Percentiles rank a stretch among this genome's conserved stretches.
phyloP scores from a whole-genome alignment of 768 basidiomycete species.

The Pulveroboletus sp. region DNA sequence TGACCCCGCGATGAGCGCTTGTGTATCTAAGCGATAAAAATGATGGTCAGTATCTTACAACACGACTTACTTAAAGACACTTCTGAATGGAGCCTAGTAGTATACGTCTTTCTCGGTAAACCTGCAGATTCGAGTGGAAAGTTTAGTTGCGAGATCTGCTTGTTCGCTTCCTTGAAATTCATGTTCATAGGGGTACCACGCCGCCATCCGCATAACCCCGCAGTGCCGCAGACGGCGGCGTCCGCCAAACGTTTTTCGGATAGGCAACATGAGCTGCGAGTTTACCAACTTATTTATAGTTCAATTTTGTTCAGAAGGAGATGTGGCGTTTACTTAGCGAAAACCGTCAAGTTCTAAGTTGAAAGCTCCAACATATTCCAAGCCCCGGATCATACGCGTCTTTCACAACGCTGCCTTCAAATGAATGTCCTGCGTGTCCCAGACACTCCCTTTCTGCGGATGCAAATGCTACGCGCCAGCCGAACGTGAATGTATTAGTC shows the following conservation, averaged over 20 bases:
- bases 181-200: conserved; percentile 1
- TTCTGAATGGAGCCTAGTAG: background rate
- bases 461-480: conserved; percentile 53
- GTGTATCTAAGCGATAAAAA: background rate
- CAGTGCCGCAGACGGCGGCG: too few relatives aligned
- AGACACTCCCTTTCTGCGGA: conserved; percentile 52
- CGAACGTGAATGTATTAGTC: conserved; percentile 11
- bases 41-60: background rate
- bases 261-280: background rate
- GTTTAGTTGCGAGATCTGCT: background rate
- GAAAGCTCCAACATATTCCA: too few relatives aligned
- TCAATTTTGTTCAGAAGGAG: conserved; percentile 14
- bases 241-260: too few relatives aligned
- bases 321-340: conserved; percentile 21
- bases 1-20: background rate
- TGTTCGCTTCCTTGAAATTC: conserved; percentile 2
- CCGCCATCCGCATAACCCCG: background rate
- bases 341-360: background rate
- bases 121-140: background rate
- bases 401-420: conserved; percentile 11
- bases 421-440: conserved; percentile 34
- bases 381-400: too few relatives aligned
- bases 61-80: background rate
- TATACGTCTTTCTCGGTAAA: background rate
- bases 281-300: background rate